Base-by-base conservation (phyloP, 352 stramenopile species). In the Globisporangium yorkense region DNA sequence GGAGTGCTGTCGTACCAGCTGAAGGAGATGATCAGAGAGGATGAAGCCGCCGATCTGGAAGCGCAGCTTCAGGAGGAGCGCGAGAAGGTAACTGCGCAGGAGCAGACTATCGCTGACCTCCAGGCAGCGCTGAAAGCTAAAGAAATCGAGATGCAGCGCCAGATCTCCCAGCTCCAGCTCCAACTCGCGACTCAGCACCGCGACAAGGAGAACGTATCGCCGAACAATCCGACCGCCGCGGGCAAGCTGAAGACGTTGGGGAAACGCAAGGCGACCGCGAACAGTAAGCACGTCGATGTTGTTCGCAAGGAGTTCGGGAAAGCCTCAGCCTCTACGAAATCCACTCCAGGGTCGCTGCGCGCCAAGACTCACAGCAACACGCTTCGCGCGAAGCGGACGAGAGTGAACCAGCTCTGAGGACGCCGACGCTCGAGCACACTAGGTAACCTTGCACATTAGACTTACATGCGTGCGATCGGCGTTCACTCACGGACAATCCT, bases 111-210 rank as follows among this genome's bases (percentile, higher is more conserved):
- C 72, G 61, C 66, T 70, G 67, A 78, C 62, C 74, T 89, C 59
- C 75, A 80, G 46, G 55, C 66, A 49, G 60, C 67, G 18, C 82
- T 89, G 60, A 73, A 79, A 59, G 67, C 71, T 72, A 92, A 88
- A 59, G 77, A 89, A 56, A 61, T 75, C 66, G 74, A 77, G 52
- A 79, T 89, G 75, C 75, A 86, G 75, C 67, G 71, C 57, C 69
- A 87, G 64, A 83, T 89, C 47, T 68, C 72, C 21, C 62, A 83
- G 47, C 61, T 88, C 21, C 72, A 83, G 62, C 67, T 67, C 16
- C 68, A 80, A 48, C 39, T 87, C n/a, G 62, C 60, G 12, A 50
- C 56, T 21, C 66, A 68, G 45, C 47, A 59, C 5, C 43, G 18
- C 24, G 49, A 47, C 44, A 63, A 48, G 21, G 55, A 78, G 10